These are phyloP conservation scores for Colletotrichum cuscutae DNA, from an alignment of 2,329 filamentous ascomycete species.

Conservation along the genomic window DNA sequence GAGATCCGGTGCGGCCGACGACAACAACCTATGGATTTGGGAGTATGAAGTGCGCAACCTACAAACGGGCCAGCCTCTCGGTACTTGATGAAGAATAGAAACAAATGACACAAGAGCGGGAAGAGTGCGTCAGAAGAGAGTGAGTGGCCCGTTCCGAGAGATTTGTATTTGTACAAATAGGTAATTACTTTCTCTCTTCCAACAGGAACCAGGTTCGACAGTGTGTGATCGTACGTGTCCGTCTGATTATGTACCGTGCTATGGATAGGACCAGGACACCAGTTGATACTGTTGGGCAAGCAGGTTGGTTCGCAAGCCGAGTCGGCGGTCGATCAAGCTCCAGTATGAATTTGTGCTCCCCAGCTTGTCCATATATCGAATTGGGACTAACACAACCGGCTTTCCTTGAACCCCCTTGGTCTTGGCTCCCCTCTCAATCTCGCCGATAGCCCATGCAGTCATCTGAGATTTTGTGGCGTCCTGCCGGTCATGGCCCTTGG, in stretches of 20 bases:
- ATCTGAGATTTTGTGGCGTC: slow-evolving; percentile 31
- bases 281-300: not conserved
- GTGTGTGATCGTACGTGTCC: slow-evolving; percentile 24
- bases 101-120: not conserved
- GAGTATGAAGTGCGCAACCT: not conserved
- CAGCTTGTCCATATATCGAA: slow-evolving; percentile 21
- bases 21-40: not conserved
- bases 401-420: not conserved
- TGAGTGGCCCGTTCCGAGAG: not conserved
- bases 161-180: not conserved
- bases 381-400: not conserved
- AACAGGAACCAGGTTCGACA: not conserved
- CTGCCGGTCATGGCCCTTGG: slow-evolving; percentile 11
- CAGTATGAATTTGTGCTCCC: slow-evolving; percentile 27
- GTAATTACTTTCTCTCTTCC: not conserved
- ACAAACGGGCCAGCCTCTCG: not conserved
- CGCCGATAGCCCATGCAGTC: slow-evolving; percentile 19
- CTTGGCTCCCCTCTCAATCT: not conserved
- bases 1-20: not conserved
- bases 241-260: slow-evolving; percentile 20
- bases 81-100: not conserved
- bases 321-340: slow-evolving; percentile 22
- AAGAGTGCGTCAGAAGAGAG: not conserved
- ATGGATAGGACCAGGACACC: not conserved
- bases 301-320: slow-evolving; percentile 12